Base-by-base conservation (phyloP, 352 stramenopile species). In the Phytophthora pini region DNA sequence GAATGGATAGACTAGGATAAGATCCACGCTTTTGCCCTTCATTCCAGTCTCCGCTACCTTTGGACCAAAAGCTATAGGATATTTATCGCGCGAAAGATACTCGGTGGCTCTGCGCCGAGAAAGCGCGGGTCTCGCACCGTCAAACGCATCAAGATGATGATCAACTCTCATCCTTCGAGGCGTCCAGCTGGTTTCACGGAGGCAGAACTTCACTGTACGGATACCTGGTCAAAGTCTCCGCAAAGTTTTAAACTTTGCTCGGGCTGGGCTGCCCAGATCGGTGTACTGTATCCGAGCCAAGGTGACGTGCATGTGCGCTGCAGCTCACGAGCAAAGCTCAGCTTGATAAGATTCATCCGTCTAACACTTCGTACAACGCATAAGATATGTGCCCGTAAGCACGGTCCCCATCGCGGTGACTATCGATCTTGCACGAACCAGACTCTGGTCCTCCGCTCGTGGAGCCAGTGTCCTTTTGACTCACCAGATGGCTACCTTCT, bases 401-500 rank as follows among this genome's bases (percentile, higher is more conserved):
- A 52, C 17, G 36, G 7, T 46, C 45, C 58, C 40, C 49, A 66
- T 53, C 48, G 29, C 39, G 17, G 41, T 24, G n/a, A 56, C 43
- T 36, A 34, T 34, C 29, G 29, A 34, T 34, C 29, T 34, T 34
- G 29, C 31, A 34, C 31, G 31, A 34, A 34, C 31, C 7, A 34
- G 31, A 10, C 7, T 17, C n/a, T 55, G 27, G 41, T 44, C 51
- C 39, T 32, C 22, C 29, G 13, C 6, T 39, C 45, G 65, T 54
- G 43, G 38, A 66, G 60, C 54, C 60, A 62, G 65, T 62, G 65
- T 58, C 53, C 60, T 61, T 17, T 49, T 61, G 22, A 40, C 53
- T 57, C 47, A 32, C 60, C 60, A 70, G 65, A 74, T 70, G 47
- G 44, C 54, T 65, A 57, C 38, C 32, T 41, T 54, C 27, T 58